A percentile compares a stretch with the other conserved stretches of the same genome.
Conservation (phyloP, 2,329 filamentous ascomycete species). For the Emericellopsis atlantica region DNA sequence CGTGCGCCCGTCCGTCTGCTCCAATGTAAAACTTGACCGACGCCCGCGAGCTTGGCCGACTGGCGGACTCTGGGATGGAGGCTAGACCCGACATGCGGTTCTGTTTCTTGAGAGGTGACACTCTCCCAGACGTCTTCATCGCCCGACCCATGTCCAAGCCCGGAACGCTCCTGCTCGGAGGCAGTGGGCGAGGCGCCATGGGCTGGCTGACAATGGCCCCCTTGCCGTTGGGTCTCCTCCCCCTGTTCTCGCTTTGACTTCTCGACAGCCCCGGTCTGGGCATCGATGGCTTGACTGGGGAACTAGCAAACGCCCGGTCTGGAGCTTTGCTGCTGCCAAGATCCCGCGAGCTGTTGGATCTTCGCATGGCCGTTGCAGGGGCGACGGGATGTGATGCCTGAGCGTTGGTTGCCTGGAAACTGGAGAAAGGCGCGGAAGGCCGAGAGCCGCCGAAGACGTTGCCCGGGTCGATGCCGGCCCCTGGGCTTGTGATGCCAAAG, state of each 20-base stretch:
- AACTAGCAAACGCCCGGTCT: constrained; percentile 29
- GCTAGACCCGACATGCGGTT: constrained; percentile 36
- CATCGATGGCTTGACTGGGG: constrained; percentile 35
- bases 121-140: constrained; percentile 26
- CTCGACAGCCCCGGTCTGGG: constrained; percentile 35
- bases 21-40: constrained; percentile 53
- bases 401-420: constrained; percentile 17
- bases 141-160: constrained; percentile 4
- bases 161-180: constrained; percentile 16
- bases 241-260: constrained; percentile 40
- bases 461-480: constrained; percentile 44
- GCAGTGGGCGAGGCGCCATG: constrained; percentile 26
- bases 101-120: constrained; percentile 39
- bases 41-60: constrained; percentile 31
- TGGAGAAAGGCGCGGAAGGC: too few species aligned
- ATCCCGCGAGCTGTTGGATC: constrained; percentile 32
- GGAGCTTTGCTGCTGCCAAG: constrained; percentile 24
- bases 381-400: constrained; percentile 8
- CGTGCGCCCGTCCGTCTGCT: constrained; percentile 43
- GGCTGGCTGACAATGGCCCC: constrained; percentile 34
- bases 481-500: constrained; percentile 33
- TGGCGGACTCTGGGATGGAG: constrained; percentile 42
- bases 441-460: constrained; percentile 39
- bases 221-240: constrained; percentile 25
- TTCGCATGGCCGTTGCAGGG: constrained; percentile 22